Evolutionary conservation across 2,329 filamentous ascomycete species (phyloP), one percentile per base, ranked within the genome.

Genomic region (Rutstroemia sp.): DNA sequence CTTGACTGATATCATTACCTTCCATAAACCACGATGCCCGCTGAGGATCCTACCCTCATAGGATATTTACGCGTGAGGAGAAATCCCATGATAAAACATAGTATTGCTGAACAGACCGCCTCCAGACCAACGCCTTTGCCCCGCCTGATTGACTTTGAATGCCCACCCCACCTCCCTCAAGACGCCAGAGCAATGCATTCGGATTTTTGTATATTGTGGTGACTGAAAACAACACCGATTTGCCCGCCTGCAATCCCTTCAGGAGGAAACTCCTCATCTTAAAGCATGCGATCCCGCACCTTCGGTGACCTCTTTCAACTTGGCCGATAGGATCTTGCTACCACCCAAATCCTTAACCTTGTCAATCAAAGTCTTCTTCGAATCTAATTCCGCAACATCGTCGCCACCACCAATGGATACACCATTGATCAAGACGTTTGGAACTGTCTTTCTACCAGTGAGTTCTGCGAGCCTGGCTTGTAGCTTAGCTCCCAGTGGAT

Each of bases 331-430:
- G 30, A 69, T 66, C 51, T 83, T 79, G 69, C 87, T 89, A 23
- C 86, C 88, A 27, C 85, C 91, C 69, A 95, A 77, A 25, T 79
- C 79, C 70, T 82, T 83, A 61, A 97, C 79, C 70, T 85, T 94
- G 56, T 81, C 79, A 7, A 83, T 79, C 59, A 97, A 75, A 57
- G 81, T 80, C 61, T 85, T 84, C 34, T 79, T 78, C 27, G 75
- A 71, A 69, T 92, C 83, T 59, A 97, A 75, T 25, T 81, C 84
- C 49, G 83, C 80, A 56, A 99, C 81, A 59, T 96, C 90, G 69
- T 97, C 92, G 50, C 90, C 85, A 21, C 94, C 94, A 48, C 94
- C 94, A 59, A 97, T 90, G 71, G 88, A 94, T 71, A 86, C 85
- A 47, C 90, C 91, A 66, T 90, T 89, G 66, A 99, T 79, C 64